A percentile compares a stretch with the other conserved stretches of the same genome.
phyloP scores from a whole-genome alignment of 176 grass and related monocot genomes.

The Cenchrus purpureus region DNA sequence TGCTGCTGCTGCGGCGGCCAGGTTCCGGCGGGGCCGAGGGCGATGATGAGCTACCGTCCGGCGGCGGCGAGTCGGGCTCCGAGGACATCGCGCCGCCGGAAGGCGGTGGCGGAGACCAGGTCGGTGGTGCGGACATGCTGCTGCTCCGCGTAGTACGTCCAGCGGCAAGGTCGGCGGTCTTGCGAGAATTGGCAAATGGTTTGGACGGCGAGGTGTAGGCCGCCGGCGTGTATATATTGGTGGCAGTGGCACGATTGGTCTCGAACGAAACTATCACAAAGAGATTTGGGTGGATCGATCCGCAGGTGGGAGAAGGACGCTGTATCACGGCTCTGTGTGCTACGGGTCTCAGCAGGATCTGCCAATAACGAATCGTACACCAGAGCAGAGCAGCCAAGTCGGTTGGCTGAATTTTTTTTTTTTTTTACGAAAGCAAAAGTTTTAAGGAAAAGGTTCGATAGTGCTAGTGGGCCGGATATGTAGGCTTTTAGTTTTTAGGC shows the following conservation, averaged over 20 bases:
- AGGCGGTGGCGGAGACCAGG: neutral
- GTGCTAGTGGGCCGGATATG: no score
- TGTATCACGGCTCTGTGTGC: neutral
- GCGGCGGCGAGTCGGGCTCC: neutral
- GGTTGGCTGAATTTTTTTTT: no score
- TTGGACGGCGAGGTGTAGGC: neutral
- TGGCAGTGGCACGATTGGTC: neutral
- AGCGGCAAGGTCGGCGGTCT: neutral
- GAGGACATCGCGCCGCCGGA: neutral
- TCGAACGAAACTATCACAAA: neutral
- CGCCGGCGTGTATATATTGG: neutral
- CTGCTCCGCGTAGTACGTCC: neutral
- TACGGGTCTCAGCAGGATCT: no score
- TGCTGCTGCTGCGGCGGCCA: neutral
- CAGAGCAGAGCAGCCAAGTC: no score
- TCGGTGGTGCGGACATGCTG: neutral
- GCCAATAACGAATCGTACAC: no score
- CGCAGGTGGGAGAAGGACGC: neutral
- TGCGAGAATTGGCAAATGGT: neutral
- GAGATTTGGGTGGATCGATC: neutral
- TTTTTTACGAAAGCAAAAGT: no score
- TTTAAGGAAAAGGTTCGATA: no score
- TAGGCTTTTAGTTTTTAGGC: no score
- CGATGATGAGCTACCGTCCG: neutral
- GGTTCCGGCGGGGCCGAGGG: no score